phyloP scores from a whole-genome alignment of 2,329 filamentous ascomycete species.

The Torrubiellomyces zombiae region DNA sequence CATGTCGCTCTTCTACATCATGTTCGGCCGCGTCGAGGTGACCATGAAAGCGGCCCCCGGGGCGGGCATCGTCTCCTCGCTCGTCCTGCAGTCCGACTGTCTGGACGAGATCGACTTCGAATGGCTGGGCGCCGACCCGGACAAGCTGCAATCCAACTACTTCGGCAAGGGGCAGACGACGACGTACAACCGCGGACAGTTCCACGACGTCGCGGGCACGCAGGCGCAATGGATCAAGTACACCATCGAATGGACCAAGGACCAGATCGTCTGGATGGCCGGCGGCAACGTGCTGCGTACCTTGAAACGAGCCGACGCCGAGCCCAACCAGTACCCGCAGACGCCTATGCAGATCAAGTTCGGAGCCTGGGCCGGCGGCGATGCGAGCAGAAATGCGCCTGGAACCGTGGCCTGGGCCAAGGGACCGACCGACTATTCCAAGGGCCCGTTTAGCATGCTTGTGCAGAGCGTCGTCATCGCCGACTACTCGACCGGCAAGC shows the following conservation, averaged over 20 bases:
- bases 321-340: constrained; percentile 69
- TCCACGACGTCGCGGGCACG: constrained; percentile 51
- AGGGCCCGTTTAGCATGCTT: constrained; percentile 75
- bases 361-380: constrained; percentile 83
- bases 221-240: constrained; percentile 73
- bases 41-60: constrained; percentile 76
- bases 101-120: constrained; percentile 97
- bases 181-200: constrained; percentile 75
- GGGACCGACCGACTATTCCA: constrained; percentile 66
- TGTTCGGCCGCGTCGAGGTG: constrained; percentile 88
- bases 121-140: constrained; percentile 66
- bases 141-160: constrained; percentile 88
- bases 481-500: constrained; percentile 83
- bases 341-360: constrained; percentile 91
- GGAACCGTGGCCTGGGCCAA: constrained; percentile 86
- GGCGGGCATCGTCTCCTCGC: constrained; percentile 79
- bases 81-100: constrained; percentile 78
- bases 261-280: constrained; percentile 75
- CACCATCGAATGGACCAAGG: constrained; percentile 76
- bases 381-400: constrained; percentile 49
- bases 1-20: constrained; percentile 89
- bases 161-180: constrained; percentile 84
- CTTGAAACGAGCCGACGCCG: constrained; percentile 51
- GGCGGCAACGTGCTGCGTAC: constrained; percentile 63
- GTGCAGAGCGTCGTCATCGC: constrained; percentile 60